These are phyloP conservation scores for Termitomyces sp. DNA, from an alignment of 768 basidiomycete species.

Conservation along the genomic window DNA sequence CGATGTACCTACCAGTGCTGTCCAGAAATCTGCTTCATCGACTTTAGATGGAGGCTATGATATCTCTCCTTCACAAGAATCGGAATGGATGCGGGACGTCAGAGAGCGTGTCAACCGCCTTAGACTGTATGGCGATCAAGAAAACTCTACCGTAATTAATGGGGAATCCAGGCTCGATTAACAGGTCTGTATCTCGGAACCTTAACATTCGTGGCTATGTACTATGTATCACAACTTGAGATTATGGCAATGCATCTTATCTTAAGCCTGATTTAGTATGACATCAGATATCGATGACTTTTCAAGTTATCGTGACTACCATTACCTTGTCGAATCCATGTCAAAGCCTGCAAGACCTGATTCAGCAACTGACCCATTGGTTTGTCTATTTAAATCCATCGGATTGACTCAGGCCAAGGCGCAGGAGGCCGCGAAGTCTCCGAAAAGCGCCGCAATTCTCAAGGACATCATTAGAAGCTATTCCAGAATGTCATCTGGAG, in stretches of 20 bases:
- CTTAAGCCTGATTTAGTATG: slow-evolving; percentile 7
- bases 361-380: slow-evolving; percentile 23
- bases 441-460: slow-evolving; percentile 69
- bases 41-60: not conserved
- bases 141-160: not conserved
- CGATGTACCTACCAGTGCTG: not conserved
- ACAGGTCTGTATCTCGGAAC: not conserved
- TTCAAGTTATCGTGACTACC: not conserved
- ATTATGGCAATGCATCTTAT: slow-evolving; percentile 9
- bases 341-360: slow-evolving; percentile 23
- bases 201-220: not conserved
- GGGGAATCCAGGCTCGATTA: not conserved
- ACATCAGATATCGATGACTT: slow-evolving; percentile 3
- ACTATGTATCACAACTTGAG: not conserved
- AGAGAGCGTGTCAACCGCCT: slow-evolving; percentile 1
- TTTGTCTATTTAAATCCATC: slow-evolving; percentile 65
- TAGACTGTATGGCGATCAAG: not conserved
- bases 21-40: no score
- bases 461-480: slow-evolving; percentile 62
- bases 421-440: slow-evolving; percentile 72
- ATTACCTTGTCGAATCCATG: slow-evolving; percentile 12
- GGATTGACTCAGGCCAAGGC: slow-evolving; percentile 76
- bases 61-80: not conserved
- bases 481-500: slow-evolving; percentile 33
- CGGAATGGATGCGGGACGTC: slow-evolving; percentile 2